Conservation (phyloP, 305 asterid genomes). For the Stenogyne calaminthoides region DNA sequence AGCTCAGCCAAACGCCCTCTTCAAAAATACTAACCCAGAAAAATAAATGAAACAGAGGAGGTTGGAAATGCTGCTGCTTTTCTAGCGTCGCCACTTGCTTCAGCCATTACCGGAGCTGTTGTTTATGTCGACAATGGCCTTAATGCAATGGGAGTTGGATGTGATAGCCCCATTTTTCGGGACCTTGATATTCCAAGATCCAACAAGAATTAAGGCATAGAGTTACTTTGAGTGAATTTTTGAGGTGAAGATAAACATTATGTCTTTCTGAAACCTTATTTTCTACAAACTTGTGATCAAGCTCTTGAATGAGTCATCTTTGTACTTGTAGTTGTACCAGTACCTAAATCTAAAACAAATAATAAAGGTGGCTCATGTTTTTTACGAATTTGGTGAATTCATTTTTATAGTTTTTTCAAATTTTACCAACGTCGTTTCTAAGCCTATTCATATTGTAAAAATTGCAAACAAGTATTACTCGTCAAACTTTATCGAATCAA, state of each 20-base stretch:
- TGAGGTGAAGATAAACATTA: slow-evolving; percentile 27
- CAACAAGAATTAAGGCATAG: slow-evolving; percentile 42
- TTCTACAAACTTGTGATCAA: background rate
- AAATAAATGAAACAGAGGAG: slow-evolving; percentile 63
- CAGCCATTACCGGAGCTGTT: slow-evolving; percentile 85
- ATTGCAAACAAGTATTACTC: too few species aligned
- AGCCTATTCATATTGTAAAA: too few species aligned
- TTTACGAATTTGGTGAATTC: too few species aligned
- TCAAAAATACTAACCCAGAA: background rate
- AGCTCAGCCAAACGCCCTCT: too few species aligned
- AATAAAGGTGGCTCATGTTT: too few species aligned
- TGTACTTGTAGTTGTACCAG: background rate
- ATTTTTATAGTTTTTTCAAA: too few species aligned
- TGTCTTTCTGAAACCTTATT: background rate
- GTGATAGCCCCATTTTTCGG: slow-evolving; percentile 73
- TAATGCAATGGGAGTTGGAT: slow-evolving; percentile 91
- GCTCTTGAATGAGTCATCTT: background rate
- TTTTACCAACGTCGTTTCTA: too few species aligned
- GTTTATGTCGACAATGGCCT: slow-evolving; percentile 82
- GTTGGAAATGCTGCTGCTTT: slow-evolving; percentile 93
- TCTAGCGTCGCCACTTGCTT: slow-evolving; percentile 84
- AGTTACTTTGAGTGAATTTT: background rate
- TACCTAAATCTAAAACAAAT: background rate
- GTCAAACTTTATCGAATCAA: too few species aligned
- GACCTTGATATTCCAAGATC: slow-evolving; percentile 72